These are phyloP conservation scores for Fusarium sp. DNA, from an alignment of 2,329 filamentous ascomycete genomes.

Conservation along the genomic window DNA sequence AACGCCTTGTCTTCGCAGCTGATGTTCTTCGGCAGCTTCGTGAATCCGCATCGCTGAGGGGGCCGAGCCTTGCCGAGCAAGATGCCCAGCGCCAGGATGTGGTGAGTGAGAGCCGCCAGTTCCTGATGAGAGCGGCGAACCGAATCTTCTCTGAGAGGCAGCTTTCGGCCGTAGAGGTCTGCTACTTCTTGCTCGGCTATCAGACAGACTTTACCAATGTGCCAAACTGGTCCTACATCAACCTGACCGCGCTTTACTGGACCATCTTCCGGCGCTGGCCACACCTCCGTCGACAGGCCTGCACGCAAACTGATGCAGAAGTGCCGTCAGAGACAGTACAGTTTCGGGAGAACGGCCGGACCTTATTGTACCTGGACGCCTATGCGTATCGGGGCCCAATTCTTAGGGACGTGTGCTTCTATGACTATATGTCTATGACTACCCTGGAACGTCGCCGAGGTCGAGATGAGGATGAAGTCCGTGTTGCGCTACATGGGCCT, in stretches of 20 bases:
- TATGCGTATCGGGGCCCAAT: slow-evolving; percentile 7
- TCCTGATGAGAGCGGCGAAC: slow-evolving; percentile 13
- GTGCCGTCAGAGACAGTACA: slow-evolving; percentile 10
- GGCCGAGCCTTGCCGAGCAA: neutral
- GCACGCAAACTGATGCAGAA: neutral
- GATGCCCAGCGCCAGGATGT: slow-evolving; percentile 4
- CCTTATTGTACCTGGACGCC: slow-evolving; percentile 6
- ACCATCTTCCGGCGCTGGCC: neutral
- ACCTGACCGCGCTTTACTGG: slow-evolving; percentile 13
- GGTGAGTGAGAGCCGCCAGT: neutral
- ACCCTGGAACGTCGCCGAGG: slow-evolving; percentile 11
- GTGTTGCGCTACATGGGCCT: slow-evolving; percentile 8
- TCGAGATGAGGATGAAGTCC: slow-evolving; percentile 10
- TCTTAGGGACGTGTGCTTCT: slow-evolving; percentile 7
- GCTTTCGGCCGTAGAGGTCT: slow-evolving; percentile 8
- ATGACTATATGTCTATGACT: slow-evolving; percentile 20
- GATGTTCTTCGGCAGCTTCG: slow-evolving; percentile 13
- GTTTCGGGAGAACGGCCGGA: neutral
- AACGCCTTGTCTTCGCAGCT: slow-evolving; percentile 4
- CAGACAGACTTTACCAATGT: slow-evolving; percentile 17
- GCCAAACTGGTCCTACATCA: slow-evolving; percentile 9
- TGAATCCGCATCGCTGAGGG: neutral
- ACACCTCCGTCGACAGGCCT: slow-evolving; percentile 7
- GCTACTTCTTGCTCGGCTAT: slow-evolving; percentile 9
- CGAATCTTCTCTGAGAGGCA: slow-evolving; percentile 15